Base-by-base conservation (phyloP, 1,284 basidiomycete genomes). In the Apiotrichum veenhuisii region DNA sequence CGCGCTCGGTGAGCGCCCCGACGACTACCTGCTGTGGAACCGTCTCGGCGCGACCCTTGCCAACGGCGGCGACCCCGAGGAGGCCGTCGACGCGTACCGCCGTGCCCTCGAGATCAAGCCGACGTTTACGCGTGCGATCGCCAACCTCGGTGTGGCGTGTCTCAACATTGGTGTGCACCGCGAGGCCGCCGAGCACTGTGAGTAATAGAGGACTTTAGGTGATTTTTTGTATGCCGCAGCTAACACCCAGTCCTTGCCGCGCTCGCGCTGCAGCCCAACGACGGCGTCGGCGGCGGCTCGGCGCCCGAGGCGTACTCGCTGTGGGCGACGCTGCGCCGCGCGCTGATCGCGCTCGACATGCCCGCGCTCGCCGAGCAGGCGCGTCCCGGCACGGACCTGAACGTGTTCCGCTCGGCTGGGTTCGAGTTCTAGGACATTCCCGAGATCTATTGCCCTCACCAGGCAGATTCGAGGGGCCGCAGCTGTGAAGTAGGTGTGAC, bases 1-100 rank as follows among this genome's bases (percentile, higher is more conserved):
- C 36, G 94, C 94, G 0, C 79, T 98, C 40, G 82, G 83, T 41
- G 84, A 84, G 52, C 81, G 87, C 22, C 94, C 94, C 3, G 83
- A 83, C 60, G 96, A 99, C 76, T 98, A 93, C 73, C 79, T 95
- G 15, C 79, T 98, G 10, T 99, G 96, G 96, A 99, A 99, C 75
- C 82, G 96, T 50, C 80, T 97, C 7, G 96, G 96, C 3, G 97
- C 95, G 1, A 93, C 89, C 8, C 81, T 98, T 38, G 96, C 94
- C 18, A 99, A 99, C 73, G 92, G 91, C 1, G 92, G 86, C 59
- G 88, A 91, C 65, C 90, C 95, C 0, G 96, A 98, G 75, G 91
- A 96, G 74, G 95, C 96, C 3, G 83, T 98, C 34, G 90, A 91
- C 41, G 94, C 93, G 15, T 99, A 98, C 75, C 83, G 90, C 61